Base-by-base conservation (phyloP, 2,329 filamentous ascomycete genomes). In the Remersonia thermophila region DNA sequence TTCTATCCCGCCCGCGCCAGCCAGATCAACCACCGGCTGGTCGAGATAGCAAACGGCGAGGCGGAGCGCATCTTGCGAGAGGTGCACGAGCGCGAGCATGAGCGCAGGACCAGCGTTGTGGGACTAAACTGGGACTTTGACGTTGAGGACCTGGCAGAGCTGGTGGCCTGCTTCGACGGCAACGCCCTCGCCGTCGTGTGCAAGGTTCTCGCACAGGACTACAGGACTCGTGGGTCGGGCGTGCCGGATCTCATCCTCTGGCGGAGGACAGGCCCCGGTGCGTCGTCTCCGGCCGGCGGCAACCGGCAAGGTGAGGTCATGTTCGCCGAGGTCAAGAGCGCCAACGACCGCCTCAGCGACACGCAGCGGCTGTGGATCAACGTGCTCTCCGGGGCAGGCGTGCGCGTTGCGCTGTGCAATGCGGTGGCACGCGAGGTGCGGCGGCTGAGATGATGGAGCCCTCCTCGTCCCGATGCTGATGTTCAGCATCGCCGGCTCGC, bases 351-450 rank as follows among this genome's bases (percentile, higher is more conserved):
- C 27, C 64, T 98, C 51, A 96, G 89, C 58, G 91, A 98, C 63
- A 93, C 87, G 13, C 91, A 98, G 62, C 67, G 91, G 48, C 69
- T 98, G 47, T 98, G 91, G 91, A 94, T 96, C 51, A 84, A 96
- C 65, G 85, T 95, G 7, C 67, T 98, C 36, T 80, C 78, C 7
- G 79, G 80, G 1, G 86, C 87, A 1, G 89, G 91, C 2, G 71
- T 96, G 27, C 73, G 70, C 47, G 89, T 96, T 18, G 87, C 93
- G 49, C 65, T 96, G 45, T 93, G 73, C 52, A 73, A 77, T 54
- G 74, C 73, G 10, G 58, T 72, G 27, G 71, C 71, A 27, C 67
- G 57, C 44, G 66, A 74, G 49, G 61, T 71, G 18, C 59, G 59
- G 40, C 55, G 62, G 32, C 51, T 63, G 45, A 57, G 56, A 37